Percentiles rank a stretch among this genome's conserved stretches.
Conservation (phyloP, 2,329 filamentous ascomycete genomes). For the Cladobotryum protrusum region DNA sequence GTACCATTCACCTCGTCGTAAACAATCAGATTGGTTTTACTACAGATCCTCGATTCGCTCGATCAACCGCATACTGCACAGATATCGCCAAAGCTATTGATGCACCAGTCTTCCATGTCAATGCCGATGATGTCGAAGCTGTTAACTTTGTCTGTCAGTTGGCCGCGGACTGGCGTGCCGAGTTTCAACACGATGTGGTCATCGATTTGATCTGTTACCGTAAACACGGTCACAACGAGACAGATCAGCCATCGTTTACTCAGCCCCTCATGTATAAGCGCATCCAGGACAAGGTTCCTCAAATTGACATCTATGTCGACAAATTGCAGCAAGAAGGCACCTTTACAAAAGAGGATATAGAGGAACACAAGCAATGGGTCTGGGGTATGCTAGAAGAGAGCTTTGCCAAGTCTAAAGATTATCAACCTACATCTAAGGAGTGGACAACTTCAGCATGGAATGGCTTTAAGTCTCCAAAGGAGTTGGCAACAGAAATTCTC, state of each 20-base stretch:
- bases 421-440: slow-evolving; percentile 92
- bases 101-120: slow-evolving; percentile 97
- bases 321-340: slow-evolving; percentile 87
- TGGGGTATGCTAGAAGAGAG: slow-evolving; percentile 99
- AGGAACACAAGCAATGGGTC: slow-evolving; percentile 99
- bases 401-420: slow-evolving; percentile 95
- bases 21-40: slow-evolving; percentile 99
- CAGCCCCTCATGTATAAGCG: slow-evolving; percentile 99
- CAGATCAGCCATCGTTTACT: slow-evolving; percentile 98
- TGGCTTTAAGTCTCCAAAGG: slow-evolving; percentile 98
- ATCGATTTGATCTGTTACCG: slow-evolving; percentile 98
- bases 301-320: slow-evolving; percentile 86
- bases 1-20: slow-evolving; percentile 92
- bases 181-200: slow-evolving; percentile 98
- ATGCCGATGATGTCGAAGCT: slow-evolving; percentile 95
- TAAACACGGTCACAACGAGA: slow-evolving; percentile 99
- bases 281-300: slow-evolving; percentile 75
- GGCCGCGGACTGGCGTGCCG: slow-evolving; percentile 93
- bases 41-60: slow-evolving; percentile 92
- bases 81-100: slow-evolving; percentile 99
- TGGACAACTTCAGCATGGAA: slow-evolving; percentile 99
- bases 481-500: slow-evolving; percentile 87
- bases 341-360: slow-evolving; percentile 95
- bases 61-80: slow-evolving; percentile 97
- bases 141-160: slow-evolving; percentile 98